Conservation (phyloP, 2,329 filamentous ascomycete genomes). For the Mollisia scopiformis region DNA sequence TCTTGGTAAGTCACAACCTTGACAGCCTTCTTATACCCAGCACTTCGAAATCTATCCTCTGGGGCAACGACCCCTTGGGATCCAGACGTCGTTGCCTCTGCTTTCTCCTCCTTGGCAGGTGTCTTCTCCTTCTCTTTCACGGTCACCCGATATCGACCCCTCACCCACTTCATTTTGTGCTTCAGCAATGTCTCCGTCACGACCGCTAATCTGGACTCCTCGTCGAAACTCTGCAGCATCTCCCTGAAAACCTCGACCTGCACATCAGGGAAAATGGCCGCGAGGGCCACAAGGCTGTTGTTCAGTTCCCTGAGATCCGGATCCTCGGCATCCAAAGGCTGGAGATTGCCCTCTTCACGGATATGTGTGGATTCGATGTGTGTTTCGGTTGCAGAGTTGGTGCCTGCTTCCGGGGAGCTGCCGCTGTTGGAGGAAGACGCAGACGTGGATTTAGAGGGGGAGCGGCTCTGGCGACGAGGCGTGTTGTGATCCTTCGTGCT, state of each 20-base stretch:
- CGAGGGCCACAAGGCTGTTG: conserved; percentile 66
- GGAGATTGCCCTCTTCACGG: conserved; percentile 57
- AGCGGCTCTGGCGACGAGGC: conserved; percentile 29
- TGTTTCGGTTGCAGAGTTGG: background rate
- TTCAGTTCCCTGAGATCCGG: conserved; percentile 73
- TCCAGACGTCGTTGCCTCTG: background rate
- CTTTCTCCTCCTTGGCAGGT: conserved; percentile 1
- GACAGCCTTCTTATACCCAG: conserved; percentile 70
- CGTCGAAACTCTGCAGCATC: conserved; percentile 75
- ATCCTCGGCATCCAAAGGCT: conserved; percentile 49
- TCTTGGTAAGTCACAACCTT: conserved; percentile 71
- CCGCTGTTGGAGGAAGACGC: conserved; percentile 37
- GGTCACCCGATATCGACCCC: conserved; percentile 63
- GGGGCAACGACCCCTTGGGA: conserved; percentile 47
- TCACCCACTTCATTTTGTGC: conserved; percentile 70
- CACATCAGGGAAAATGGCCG: conserved; percentile 77
- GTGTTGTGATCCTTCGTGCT: conserved; percentile 4
- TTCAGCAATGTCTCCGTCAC: conserved; percentile 79
- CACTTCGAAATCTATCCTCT: conserved; percentile 69
- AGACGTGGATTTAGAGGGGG: conserved; percentile 26
- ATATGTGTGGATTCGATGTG: conserved; percentile 38
- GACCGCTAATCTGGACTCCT: conserved; percentile 75
- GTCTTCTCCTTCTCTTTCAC: conserved; percentile 39
- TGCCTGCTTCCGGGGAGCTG: conserved; percentile 30
- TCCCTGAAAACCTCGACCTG: conserved; percentile 82